phyloP scores from a whole-genome alignment of 2,329 filamentous ascomycete genomes.

The Shiraia sp. region DNA sequence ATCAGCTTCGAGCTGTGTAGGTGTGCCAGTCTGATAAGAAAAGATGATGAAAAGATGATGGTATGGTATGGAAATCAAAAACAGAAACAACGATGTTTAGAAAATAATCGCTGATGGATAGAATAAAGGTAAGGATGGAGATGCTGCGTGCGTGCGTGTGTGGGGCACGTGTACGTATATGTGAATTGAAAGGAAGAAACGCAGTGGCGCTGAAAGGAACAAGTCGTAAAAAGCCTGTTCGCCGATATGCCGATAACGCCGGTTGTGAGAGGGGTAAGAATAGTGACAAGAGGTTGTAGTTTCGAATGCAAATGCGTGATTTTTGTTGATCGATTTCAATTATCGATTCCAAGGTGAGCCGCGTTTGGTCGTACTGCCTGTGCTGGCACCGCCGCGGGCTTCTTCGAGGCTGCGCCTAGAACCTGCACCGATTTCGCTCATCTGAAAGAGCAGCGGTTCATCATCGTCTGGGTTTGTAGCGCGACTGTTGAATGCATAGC shows the following conservation, averaged over 20 bases:
- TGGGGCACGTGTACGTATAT: too few species aligned
- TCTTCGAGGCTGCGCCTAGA: conserved; percentile 45
- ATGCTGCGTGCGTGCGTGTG: too few species aligned
- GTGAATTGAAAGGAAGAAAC: too few species aligned
- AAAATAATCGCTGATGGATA: too few species aligned
- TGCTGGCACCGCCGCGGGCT: conserved; percentile 33
- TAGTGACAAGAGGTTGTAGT: background rate
- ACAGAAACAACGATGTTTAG: too few species aligned
- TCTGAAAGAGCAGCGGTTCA: conserved; percentile 72
- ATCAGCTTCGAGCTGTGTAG: too few species aligned
- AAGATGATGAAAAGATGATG: too few species aligned
- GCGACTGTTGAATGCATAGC: conserved; percentile 53
- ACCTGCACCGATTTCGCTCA: conserved; percentile 67
- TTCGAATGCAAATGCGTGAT: conserved; percentile 1
- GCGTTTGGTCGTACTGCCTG: conserved; percentile 31
- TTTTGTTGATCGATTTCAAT: background rate
- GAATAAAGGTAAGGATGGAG: too few species aligned
- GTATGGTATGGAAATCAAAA: too few species aligned
- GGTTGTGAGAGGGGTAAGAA: background rate
- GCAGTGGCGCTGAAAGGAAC: too few species aligned
- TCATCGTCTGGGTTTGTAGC: conserved; percentile 59
- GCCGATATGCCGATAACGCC: background rate
- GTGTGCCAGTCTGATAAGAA: too few species aligned
- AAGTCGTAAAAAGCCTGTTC: background rate
- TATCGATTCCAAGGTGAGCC: conserved; percentile 31